Percentiles rank a stretch among this genome's conserved stretches.
Evolutionary conservation across 1,139 yeast species (phyloP).

Genomic region (Wickerhamiella pararugosa): DNA sequence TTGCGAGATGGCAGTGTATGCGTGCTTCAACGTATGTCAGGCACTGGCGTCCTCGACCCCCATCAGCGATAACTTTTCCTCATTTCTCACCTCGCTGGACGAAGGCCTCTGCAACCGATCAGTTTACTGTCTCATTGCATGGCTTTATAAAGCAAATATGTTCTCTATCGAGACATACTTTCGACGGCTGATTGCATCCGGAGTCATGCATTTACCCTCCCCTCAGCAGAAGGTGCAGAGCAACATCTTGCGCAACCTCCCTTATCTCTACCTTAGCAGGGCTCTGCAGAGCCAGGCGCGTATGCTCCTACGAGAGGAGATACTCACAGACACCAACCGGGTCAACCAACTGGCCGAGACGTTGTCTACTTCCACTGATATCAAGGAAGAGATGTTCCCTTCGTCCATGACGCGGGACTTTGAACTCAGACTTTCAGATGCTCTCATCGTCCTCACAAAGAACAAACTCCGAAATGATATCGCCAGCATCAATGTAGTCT

Average conservation of each 20-base stretch:
- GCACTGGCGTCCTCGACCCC: no score
- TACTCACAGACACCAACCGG: not conserved
- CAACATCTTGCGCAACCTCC: conserved; percentile 38
- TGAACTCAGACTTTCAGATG: no score
- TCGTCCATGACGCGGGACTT: no score
- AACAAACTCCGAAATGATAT: no score
- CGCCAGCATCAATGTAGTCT: no score
- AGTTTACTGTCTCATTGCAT: conserved; percentile 40
- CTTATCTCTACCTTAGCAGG: conserved; percentile 21
- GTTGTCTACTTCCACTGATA: no score
- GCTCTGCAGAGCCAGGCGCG: conserved; percentile 10
- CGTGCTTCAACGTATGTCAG: conserved; percentile 17
- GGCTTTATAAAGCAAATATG: conserved; percentile 34
- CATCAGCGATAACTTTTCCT: conserved; percentile 6
- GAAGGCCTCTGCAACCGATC: conserved; percentile 21
- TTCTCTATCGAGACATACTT: conserved; percentile 54
- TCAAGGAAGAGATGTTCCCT: no score
- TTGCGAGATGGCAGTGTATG: conserved; percentile 13
- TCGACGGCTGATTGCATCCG: conserved; percentile 69
- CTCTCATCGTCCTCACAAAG: no score
- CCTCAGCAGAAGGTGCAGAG: conserved; percentile 30
- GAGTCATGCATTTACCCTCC: conserved; percentile 40
- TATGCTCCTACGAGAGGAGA: conserved; percentile 10
- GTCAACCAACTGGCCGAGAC: no score
- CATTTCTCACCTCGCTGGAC: conserved; percentile 17